These are phyloP conservation scores for Teunomyces tritomae DNA, from an alignment of 805 yeast species.

Conservation along the genomic window DNA sequence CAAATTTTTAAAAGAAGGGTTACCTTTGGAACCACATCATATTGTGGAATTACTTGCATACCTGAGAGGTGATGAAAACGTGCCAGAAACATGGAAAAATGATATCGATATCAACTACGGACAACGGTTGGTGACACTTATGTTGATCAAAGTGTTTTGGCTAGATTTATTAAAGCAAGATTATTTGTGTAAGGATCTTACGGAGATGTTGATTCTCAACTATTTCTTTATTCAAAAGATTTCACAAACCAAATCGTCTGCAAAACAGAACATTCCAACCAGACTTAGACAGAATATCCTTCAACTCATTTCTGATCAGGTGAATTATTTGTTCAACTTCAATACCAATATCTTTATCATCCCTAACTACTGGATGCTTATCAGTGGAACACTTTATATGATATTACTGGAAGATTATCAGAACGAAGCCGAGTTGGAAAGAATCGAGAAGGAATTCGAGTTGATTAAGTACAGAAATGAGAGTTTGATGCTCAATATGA, in stretches of 20 bases:
- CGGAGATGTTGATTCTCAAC: constrained; percentile 56
- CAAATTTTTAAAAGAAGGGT: constrained; percentile 42
- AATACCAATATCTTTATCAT: constrained; percentile 62
- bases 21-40: constrained; percentile 28
- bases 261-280: constrained; percentile 8
- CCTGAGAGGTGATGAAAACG: constrained; percentile 20
- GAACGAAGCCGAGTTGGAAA: constrained; percentile 23
- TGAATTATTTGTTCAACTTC: constrained; percentile 43
- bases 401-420: constrained; percentile 23
- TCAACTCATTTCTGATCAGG: constrained; percentile 22
- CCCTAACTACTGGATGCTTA: constrained; percentile 58
- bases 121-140: constrained; percentile 32
- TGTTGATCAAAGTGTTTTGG: constrained; percentile 71
- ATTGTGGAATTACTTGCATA: constrained; percentile 22
- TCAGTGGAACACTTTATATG: constrained; percentile 48
- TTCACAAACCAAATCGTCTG: neutral
- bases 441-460: constrained; percentile 49
- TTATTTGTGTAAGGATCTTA: constrained; percentile 59
- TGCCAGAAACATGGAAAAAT: constrained; percentile 9
- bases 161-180: constrained; percentile 55
- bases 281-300: constrained; percentile 28
- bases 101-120: constrained; percentile 32
- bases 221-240: constrained; percentile 26
- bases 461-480: constrained; percentile 67
- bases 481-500: constrained; percentile 58